Base-by-base conservation (phyloP, 2,329 filamentous ascomycete genomes). In the Lecanoromycetidae sp. region DNA sequence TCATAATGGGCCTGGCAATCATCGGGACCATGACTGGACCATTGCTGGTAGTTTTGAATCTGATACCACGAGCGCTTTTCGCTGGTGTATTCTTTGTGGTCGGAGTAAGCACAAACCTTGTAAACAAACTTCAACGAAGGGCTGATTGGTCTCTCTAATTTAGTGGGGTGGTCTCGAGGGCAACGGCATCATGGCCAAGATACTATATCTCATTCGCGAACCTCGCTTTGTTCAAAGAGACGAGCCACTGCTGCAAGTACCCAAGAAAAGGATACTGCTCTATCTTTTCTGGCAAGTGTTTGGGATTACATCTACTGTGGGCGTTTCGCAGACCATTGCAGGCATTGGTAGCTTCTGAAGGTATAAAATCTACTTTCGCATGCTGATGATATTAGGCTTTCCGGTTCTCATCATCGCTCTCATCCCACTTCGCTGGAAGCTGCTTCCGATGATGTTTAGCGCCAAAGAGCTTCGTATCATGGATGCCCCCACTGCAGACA, bases 41-140 rank as follows among this genome's bases (percentile, higher is more conserved):
- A 0, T 59, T 77, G 0, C 66, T 77, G 30, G 62, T 66, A 13
- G 71, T 76, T 1, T 58, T 77, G 2, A 67, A 73, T 43, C 70
- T 72, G 1, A 76, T 77, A 54, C 74, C 74, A 0, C 66, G 69
- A 42, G 71, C 69, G 1, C 65, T 77, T 0, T 71, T 78, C 50
- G 70, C 68, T 3, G 74, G 74, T 5, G 66, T 77, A 1, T 77
- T 77, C 64, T 77, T 77, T 60, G 69, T 75, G 22, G 73, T 77
- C 53, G 74, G 74, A 19, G 70, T 70, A 56, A 64, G 70, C 56
- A 60, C 7, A 7, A 27, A 38, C 7, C 9, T 3, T 25, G 9
- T n/a, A n/a, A 9, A 32, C n/a, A n/a, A 32, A n/a, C 29, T 32
- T 32, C 9, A 9, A n/a, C 29, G n/a, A n/a, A 9, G 9, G 29